phyloP scores from a whole-genome alignment of 495 filamentous ascomycete genomes.

The Podospora pseudoanserina region DNA sequence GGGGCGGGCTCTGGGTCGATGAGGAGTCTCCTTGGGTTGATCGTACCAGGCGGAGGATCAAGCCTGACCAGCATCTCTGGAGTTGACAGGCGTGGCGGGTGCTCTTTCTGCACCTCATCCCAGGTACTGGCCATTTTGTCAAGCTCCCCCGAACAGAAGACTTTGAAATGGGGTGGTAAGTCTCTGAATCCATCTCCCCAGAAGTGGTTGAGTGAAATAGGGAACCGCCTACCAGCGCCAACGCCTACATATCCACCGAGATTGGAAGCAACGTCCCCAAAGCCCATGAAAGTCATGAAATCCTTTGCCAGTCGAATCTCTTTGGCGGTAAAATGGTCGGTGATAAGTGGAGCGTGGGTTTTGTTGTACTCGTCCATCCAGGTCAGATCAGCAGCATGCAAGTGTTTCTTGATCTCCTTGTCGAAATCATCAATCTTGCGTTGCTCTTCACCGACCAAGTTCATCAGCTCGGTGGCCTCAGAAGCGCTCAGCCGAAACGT shows the following conservation, averaged over 20 bases:
- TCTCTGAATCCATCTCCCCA: neutral
- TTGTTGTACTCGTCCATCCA: neutral
- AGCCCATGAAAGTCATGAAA: neutral
- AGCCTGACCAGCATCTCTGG: constrained; percentile 18
- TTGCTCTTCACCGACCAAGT: neutral
- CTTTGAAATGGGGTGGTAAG: neutral
- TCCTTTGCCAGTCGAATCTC: neutral
- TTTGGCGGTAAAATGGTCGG: neutral
- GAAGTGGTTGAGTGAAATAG: neutral
- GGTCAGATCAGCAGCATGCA: neutral
- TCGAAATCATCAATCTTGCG: neutral
- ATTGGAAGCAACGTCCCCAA: neutral
- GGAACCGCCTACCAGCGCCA: neutral
- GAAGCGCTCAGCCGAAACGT: neutral
- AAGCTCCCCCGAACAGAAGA: neutral
- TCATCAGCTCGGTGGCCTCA: neutral
- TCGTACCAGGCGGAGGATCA: constrained; percentile 17
- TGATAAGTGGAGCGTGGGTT: neutral
- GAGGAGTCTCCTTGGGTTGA: constrained; percentile 12
- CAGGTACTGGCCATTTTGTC: neutral
- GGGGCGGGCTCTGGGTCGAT: neutral
- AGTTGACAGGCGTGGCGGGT: constrained; percentile 4
- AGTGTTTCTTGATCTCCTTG: neutral
- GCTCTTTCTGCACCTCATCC: neutral
- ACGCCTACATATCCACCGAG: neutral